Conservation (phyloP, 1,284 basidiomycete species). For the Irpex rosettiformis region DNA sequence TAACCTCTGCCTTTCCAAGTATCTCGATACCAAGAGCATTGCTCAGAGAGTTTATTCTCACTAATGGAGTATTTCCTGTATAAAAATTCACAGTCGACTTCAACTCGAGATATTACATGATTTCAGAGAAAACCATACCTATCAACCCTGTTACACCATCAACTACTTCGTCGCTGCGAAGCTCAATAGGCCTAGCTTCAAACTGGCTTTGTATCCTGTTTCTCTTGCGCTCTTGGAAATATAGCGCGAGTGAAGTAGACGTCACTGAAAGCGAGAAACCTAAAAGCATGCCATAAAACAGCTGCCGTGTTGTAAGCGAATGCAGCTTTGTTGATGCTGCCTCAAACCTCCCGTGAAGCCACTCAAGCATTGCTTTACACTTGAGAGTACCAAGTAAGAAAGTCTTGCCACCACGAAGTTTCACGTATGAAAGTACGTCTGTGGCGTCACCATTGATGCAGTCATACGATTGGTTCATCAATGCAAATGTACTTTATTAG, state of each 20-base stretch:
- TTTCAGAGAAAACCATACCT: constrained; percentile 43
- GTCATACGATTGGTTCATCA: background rate
- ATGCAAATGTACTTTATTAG: background rate
- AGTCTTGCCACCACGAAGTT: background rate
- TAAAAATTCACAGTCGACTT: background rate
- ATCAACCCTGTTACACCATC: constrained; percentile 80
- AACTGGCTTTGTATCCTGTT: constrained; percentile 34
- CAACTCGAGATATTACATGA: background rate
- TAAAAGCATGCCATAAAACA: constrained; percentile 64
- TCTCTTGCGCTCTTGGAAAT: constrained; percentile 44
- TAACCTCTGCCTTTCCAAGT: constrained; percentile 90
- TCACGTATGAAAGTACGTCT: background rate
- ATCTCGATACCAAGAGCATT: constrained; percentile 92
- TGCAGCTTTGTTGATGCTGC: background rate
- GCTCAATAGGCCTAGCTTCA: constrained; percentile 64
- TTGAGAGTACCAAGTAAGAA: too few species aligned
- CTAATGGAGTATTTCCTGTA: constrained; percentile 89
- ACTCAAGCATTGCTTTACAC: background rate
- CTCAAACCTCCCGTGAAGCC: background rate
- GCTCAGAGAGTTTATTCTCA: constrained; percentile 90
- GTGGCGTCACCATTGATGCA: background rate
- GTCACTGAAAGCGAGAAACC: constrained; percentile 71
- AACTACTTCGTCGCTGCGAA: constrained; percentile 73
- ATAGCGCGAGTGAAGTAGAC: constrained; percentile 52
- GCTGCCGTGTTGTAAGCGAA: constrained; percentile 29